Percentiles rank a stretch among this genome's conserved stretches.
Evolutionary conservation across 2,329 filamentous ascomycete species (phyloP).

Genomic region (Periglandula ipomoeae): DNA sequence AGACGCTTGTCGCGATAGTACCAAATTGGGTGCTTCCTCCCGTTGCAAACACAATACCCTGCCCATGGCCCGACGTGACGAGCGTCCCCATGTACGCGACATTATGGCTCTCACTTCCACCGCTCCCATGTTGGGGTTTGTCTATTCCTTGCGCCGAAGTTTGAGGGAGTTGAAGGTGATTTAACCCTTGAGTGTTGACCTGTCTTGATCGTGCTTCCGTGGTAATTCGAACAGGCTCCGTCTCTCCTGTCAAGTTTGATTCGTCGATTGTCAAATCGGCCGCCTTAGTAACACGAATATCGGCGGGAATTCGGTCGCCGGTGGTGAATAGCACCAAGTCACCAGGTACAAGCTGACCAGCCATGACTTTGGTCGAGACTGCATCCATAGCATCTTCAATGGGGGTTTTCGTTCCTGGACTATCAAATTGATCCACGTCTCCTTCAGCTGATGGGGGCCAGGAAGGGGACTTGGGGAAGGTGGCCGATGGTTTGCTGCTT

Average conservation of each 20-base stretch:
- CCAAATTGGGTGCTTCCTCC: slow-evolving; percentile 92
- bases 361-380: slow-evolving; percentile 75
- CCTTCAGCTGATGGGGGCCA: slow-evolving; percentile 40
- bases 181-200: slow-evolving; percentile 18
- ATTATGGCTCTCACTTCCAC: slow-evolving; percentile 67
- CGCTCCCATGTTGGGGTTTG: slow-evolving; percentile 50
- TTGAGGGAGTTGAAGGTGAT: slow-evolving; percentile 19
- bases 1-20: slow-evolving; percentile 87
- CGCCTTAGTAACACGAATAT: slow-evolving; percentile 86
- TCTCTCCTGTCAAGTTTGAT: slow-evolving; percentile 94
- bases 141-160: slow-evolving; percentile 32
- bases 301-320: slow-evolving; percentile 90
- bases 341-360: slow-evolving; percentile 78
- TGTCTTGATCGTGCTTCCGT: slow-evolving; percentile 43
- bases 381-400: slow-evolving; percentile 57
- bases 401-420: slow-evolving; percentile 46
- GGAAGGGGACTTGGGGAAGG: slow-evolving; percentile 25
- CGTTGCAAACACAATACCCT: slow-evolving; percentile 95
- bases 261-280: slow-evolving; percentile 90
- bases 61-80: slow-evolving; percentile 88
- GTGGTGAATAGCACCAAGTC: slow-evolving; percentile 92
- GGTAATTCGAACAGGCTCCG: slow-evolving; percentile 78
- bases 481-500: slow-evolving; percentile 23
- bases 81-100: slow-evolving; percentile 98
- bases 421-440: slow-evolving; percentile 32